A percentile compares a stretch with the other conserved stretches of the same genome.
Conservation (phyloP, 2,329 filamentous ascomycete species). For the Beauveria sp. region DNA sequence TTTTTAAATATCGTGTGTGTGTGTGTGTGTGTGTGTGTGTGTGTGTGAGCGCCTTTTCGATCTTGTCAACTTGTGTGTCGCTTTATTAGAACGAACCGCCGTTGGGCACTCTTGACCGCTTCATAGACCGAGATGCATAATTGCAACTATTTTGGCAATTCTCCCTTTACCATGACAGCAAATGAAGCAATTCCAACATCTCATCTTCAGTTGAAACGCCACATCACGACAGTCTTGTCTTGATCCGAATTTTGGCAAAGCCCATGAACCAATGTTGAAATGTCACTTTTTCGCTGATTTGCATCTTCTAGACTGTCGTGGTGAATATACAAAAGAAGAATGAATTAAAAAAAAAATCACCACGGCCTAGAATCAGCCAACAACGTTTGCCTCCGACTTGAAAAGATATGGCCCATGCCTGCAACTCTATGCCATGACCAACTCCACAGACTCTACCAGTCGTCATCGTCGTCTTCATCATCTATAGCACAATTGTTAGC, state of each 20-base stretch:
- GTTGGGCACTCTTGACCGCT: not conserved
- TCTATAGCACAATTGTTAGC: slow-evolving; percentile 39
- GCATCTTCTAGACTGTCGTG: not conserved
- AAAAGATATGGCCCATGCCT: not conserved
- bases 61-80: not conserved
- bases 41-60: not conserved
- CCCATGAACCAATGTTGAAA: no score
- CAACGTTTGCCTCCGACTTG: not conserved
- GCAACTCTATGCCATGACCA: not conserved
- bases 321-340: slow-evolving; percentile 2
- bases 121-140: no score
- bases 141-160: no score
- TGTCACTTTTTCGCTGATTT: not conserved
- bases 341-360: not conserved
- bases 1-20: not conserved
- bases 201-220: no score
- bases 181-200: no score
- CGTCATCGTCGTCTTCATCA: slow-evolving; percentile 70
- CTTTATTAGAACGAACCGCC: not conserved
- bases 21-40: not conserved
- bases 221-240: no score
- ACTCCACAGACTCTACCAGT: slow-evolving; percentile 44
- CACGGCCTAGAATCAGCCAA: not conserved
- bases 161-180: no score
- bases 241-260: no score